Percentiles rank a stretch among this genome's conserved stretches.
Evolutionary conservation across 1,284 basidiomycete species (phyloP).

Genomic region (Microbotryum silenes-acaulis): DNA sequence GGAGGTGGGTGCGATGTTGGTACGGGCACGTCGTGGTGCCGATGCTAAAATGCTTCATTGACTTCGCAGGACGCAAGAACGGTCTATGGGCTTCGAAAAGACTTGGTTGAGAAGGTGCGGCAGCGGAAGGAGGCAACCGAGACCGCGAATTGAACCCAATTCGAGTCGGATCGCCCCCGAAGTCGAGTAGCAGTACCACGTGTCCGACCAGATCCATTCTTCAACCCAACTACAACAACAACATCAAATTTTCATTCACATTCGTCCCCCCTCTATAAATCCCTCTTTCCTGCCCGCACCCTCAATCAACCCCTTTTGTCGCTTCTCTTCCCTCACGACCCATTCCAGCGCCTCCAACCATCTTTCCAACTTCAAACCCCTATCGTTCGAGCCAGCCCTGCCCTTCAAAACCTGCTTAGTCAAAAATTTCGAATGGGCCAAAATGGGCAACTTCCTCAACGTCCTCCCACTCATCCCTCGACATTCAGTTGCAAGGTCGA

Average conservation of each 20-base stretch:
- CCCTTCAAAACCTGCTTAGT: slow-evolving; percentile 51
- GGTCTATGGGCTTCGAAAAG: slow-evolving; percentile 31
- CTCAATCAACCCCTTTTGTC: slow-evolving; percentile 24
- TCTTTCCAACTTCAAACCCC: slow-evolving; percentile 48
- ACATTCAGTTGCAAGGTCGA: slow-evolving; percentile 61
- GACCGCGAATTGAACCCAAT: too few species aligned
- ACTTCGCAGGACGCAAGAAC: slow-evolving; percentile 28
- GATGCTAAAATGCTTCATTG: background rate
- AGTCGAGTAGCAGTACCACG: too few species aligned
- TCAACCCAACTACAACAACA: too few species aligned
- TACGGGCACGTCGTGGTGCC: too few species aligned
- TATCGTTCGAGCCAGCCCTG: slow-evolving; percentile 50
- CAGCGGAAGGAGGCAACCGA: too few species aligned
- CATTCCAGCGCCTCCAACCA: slow-evolving; percentile 73
- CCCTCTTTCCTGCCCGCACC: background rate
- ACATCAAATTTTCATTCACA: too few species aligned
- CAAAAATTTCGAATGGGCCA: slow-evolving; percentile 79
- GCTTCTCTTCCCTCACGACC: slow-evolving; percentile 49
- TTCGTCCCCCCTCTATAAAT: too few species aligned
- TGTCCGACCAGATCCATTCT: too few species aligned
- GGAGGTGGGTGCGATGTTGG: slow-evolving; percentile 9
- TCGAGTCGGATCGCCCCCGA: too few species aligned
- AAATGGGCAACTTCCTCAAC: slow-evolving; percentile 77
- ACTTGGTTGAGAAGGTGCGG: slow-evolving; percentile 10
- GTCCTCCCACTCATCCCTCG: slow-evolving; percentile 84